A percentile compares a stretch with the other conserved stretches of the same genome.
phyloP scores from a whole-genome alignment of 495 filamentous ascomycete genomes.

The Aspergillus kassunensis region DNA sequence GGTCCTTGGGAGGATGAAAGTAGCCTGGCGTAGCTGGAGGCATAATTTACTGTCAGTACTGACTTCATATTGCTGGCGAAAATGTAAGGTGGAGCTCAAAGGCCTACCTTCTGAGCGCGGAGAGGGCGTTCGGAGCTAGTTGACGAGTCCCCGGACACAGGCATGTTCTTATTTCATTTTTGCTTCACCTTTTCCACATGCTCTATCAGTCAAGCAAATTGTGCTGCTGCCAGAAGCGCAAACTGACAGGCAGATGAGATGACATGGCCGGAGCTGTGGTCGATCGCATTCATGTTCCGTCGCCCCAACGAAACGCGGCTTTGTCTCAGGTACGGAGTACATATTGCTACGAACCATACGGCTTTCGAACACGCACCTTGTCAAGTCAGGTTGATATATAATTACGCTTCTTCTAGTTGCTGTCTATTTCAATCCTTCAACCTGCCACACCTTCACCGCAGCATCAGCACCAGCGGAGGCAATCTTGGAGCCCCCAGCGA shows the following conservation, averaged over 20 bases:
- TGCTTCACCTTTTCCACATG: background rate
- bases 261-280: slow-evolving; percentile 6
- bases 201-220: background rate
- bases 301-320: too few relatives aligned
- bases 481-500: slow-evolving; percentile 62
- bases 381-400: background rate
- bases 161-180: slow-evolving; percentile 26
- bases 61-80: background rate
- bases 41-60: background rate
- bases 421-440: slow-evolving; percentile 56
- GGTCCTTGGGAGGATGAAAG: slow-evolving; percentile 49
- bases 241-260: background rate
- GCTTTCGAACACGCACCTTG: background rate
- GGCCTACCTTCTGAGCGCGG: slow-evolving; percentile 33
- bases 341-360: slow-evolving; percentile 1
- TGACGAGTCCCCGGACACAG: slow-evolving; percentile 29
- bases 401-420: background rate
- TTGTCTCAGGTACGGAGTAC: too few relatives aligned
- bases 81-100: background rate
- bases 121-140: slow-evolving; percentile 37
- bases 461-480: slow-evolving; percentile 83
- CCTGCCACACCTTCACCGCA: slow-evolving; percentile 83
- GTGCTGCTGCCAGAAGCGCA: background rate
- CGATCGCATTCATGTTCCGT: background rate
- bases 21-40: slow-evolving; percentile 49